phyloP scores from a whole-genome alignment of 2,329 filamentous ascomycete species.

The Aspergillus sp. region DNA sequence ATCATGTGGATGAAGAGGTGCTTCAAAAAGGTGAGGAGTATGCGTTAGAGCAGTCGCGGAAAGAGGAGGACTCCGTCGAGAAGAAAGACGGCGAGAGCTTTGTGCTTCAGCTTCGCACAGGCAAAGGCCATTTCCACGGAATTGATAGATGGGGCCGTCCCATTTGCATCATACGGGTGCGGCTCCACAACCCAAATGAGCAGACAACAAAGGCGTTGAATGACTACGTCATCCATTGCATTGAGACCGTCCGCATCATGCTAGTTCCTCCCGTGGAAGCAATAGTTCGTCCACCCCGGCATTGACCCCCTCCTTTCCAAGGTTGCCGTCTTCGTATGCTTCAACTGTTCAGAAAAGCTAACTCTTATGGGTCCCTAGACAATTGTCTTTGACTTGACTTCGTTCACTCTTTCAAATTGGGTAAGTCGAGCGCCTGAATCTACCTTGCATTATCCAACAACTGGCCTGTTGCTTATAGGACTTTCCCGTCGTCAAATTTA shows the following conservation, averaged over 20 bases:
- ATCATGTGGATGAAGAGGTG: constrained; percentile 84
- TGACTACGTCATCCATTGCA: constrained; percentile 84
- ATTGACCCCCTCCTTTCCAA: not conserved
- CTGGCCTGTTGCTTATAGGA: no score
- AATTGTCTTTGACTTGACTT: constrained; percentile 91
- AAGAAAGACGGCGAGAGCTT: constrained; percentile 74
- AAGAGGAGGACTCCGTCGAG: constrained; percentile 48
- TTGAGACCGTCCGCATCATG: constrained; percentile 85
- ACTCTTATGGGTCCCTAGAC: not conserved
- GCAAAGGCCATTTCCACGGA: constrained; percentile 88
- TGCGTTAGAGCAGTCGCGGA: constrained; percentile 58
- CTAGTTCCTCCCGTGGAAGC: constrained; percentile 78
- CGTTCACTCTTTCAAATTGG: constrained; percentile 58
- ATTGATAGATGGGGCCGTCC: constrained; percentile 77
- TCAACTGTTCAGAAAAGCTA: constrained; percentile 41
- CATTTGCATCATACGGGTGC: constrained; percentile 77
- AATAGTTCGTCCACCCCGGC: constrained; percentile 59
- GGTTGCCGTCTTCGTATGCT: not conserved
- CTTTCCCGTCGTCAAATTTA: no score
- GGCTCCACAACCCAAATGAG: constrained; percentile 76
- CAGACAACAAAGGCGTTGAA: constrained; percentile 80
- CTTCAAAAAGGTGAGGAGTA: constrained; percentile 70
- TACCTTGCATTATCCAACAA: no score
- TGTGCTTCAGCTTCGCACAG: constrained; percentile 75
- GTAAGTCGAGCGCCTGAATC: no score